These are phyloP conservation scores for sweet orange (Citrus sinensis) DNA, from an alignment of 345 rosid genomes.

Conservation along the genomic window DNA sequence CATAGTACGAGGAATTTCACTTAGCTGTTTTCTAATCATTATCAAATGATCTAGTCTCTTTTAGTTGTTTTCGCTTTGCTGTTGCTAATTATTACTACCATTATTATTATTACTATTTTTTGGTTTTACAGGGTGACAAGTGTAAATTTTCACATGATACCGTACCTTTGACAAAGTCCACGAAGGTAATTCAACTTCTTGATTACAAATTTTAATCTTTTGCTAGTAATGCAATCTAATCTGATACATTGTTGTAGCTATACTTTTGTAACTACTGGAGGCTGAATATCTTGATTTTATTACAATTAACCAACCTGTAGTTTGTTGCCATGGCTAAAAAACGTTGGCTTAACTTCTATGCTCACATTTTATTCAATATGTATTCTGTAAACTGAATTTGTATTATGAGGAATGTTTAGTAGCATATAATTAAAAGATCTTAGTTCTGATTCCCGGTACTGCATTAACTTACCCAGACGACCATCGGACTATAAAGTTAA, in stretches of 20 bases:
- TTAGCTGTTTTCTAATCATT: neutral
- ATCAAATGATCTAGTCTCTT: neutral
- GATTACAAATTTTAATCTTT: neutral
- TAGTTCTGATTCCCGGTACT: neutral
- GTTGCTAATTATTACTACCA: neutral
- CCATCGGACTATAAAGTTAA: neutral
- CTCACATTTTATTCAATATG: neutral
- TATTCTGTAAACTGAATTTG: conserved; percentile 4
- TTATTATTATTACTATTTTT: neutral
- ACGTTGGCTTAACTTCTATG: conserved; percentile 1
- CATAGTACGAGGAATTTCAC: neutral
- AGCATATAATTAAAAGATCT: neutral
- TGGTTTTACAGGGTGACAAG: conserved; percentile 56
- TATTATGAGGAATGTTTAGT: neutral
- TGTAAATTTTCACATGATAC: conserved; percentile 92
- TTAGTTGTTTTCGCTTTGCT: neutral
- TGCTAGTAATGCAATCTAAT: neutral
- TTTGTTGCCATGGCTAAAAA: neutral
- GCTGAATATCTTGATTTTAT: neutral
- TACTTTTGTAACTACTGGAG: neutral
- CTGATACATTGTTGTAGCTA: neutral
- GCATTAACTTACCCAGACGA: neutral
- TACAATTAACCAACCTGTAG: neutral
- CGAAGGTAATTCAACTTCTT: conserved; percentile 23
- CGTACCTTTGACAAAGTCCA: conserved; percentile 74